phyloP scores from a whole-genome alignment of 1,284 basidiomycete species.

The Tilletiaria anomala region DNA sequence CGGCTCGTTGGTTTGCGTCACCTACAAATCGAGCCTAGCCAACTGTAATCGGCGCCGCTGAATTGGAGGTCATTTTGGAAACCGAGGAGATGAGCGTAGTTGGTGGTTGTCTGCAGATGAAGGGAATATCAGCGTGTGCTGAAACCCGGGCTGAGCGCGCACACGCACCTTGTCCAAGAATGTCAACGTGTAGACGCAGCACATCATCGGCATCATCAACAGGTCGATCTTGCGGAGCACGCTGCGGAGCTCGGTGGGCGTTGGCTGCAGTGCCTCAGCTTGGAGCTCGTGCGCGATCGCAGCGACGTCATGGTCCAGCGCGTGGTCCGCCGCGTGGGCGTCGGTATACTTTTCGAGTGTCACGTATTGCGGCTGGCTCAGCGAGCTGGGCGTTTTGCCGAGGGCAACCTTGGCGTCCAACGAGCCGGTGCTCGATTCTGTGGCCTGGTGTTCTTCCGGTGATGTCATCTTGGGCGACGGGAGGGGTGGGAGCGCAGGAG shows the following conservation, averaged over 20 bases:
- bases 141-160: not conserved
- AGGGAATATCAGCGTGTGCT: not conserved
- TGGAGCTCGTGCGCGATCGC: not conserved
- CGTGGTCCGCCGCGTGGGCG: no score
- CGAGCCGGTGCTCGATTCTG: no score
- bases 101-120: not conserved
- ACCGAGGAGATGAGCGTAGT: constrained; percentile 28
- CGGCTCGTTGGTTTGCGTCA: no score
- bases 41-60: constrained; percentile 22
- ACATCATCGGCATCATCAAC: constrained; percentile 30
- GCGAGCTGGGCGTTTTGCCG: no score
- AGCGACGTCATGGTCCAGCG: no score
- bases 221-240: constrained; percentile 32
- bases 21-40: constrained; percentile 31
- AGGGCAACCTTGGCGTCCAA: no score
- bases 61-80: constrained; percentile 24
- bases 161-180: constrained; percentile 32
- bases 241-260: constrained; percentile 8
- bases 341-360: no score
- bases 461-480: no score
- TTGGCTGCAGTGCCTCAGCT: not conserved
- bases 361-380: no score
- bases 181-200: constrained; percentile 18
- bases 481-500: no score
- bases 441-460: no score